Evolutionary conservation across 345 rosid genomes (phyloP), one percentile per base, ranked within the genome.

Genomic region (Corchorus olitorius): DNA sequence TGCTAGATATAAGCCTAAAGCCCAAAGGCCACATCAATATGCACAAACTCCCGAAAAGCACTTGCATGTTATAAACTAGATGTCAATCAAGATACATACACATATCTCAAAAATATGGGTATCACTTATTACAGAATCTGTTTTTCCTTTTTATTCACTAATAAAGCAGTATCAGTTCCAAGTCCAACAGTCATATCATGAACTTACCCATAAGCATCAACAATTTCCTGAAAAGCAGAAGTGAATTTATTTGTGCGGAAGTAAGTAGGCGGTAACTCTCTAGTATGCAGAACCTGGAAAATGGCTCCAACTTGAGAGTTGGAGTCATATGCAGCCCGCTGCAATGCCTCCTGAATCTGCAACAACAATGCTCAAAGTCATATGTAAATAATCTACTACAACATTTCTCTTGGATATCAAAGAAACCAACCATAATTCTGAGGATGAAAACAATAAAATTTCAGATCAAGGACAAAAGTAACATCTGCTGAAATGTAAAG

Each of bases 271-370:
- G 99, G 99, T 74, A 85, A 78, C 80, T 93, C 99, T 83, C 87
- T 93, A 76, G 98, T 89, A 76, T 89, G 90, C 85, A 93, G 78
- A 80, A 92, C 87, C 84, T 87, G 97, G 83, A 96, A 85, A 82
- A 96, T 89, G 78, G 99, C 79, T 79, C 94, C 98, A 82, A 96
- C 93, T 87, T 93, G 98, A 56, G 97, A 94, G 84, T 88, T 96
- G 84, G 98, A 91, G 85, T 92, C 95, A 87, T 87, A 77, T 71
- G 94, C 92, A 79, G 97, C 99, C 72, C 94, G 92, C 76, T 91
- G 88, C 81, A 96, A 85, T 58, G 95, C 95, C 77, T 96, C 98
- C 86, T 96, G 98, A 80, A 96, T 83, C 99, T 96, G 98, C 87
- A 86, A 16, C 75, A 55, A 65, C 60, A 73, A 81, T 74, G 55